Evolutionary conservation across 2,329 filamentous ascomycete genomes (phyloP).

Genomic region (Beauveria sp.): DNA sequence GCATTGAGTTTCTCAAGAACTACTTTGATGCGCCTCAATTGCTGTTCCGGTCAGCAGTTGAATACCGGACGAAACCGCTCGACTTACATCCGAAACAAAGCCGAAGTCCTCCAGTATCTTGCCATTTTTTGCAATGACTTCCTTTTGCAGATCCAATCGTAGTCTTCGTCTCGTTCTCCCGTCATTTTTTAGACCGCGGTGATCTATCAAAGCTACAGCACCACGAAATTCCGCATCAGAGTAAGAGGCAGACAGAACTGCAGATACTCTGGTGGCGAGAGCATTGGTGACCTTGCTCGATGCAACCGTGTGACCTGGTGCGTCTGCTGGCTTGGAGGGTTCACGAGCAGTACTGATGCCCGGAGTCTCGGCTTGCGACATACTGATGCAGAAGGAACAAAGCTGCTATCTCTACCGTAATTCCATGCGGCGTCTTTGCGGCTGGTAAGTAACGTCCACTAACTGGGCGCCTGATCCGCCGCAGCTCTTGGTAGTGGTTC

Average conservation of each 20-base stretch:
- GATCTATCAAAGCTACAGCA: conserved; percentile 70
- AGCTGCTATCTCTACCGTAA: neutral
- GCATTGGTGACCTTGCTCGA: conserved; percentile 46
- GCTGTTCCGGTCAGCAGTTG: conserved; percentile 42
- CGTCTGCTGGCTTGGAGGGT: neutral
- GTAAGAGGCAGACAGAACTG: conserved; percentile 84
- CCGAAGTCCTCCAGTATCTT: conserved; percentile 84
- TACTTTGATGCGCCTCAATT: conserved; percentile 75
- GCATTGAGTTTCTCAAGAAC: conserved; percentile 73
- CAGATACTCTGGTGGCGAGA: conserved; percentile 72
- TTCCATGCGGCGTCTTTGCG: neutral
- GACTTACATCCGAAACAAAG: conserved; percentile 70
- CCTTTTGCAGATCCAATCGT: conserved; percentile 76
- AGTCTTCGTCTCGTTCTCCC: conserved; percentile 71
- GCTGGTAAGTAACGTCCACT: neutral
- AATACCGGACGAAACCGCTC: conserved; percentile 4
- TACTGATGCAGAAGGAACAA: neutral
- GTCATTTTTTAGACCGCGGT: conserved; percentile 62
- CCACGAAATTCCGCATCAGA: conserved; percentile 87
- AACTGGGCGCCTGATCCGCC: neutral
- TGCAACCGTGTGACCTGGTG: conserved; percentile 12
- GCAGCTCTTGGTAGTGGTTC: neutral
- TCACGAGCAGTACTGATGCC: neutral
- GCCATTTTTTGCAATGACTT: conserved; percentile 88
- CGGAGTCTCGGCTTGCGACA: neutral